Evolutionary conservation across 164 flowering plant genomes (phyloP).

Genomic region (Annona squamosa): DNA sequence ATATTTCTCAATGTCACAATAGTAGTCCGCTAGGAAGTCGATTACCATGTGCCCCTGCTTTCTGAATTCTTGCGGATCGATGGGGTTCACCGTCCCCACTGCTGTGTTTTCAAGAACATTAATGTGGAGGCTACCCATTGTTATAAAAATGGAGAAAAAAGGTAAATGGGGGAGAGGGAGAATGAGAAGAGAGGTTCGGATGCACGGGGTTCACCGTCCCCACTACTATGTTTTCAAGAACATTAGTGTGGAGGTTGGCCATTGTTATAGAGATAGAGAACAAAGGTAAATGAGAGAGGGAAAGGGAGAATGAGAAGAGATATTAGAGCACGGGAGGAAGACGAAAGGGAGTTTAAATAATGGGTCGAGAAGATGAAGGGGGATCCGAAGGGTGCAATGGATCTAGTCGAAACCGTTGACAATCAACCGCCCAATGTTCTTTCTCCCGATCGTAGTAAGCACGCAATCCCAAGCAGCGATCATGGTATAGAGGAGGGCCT

Average conservation of each 20-base stretch:
- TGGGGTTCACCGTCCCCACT: conserved; percentile 23
- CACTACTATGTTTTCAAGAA: no score
- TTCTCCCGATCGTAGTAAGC: no score
- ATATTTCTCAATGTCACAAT: conserved; percentile 36
- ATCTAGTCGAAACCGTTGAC: no score
- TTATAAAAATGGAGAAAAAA: background rate
- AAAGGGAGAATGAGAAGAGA: background rate
- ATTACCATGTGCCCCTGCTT: conserved; percentile 49
- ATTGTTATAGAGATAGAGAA: no score
- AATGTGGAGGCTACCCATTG: conserved; percentile 22
- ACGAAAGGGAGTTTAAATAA: background rate
- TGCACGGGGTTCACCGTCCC: no score
- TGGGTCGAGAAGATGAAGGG: no score
- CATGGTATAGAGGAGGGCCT: no score
- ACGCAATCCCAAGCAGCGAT: no score
- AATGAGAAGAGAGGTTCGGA: no score
- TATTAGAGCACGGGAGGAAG: background rate
- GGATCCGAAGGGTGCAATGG: background rate
- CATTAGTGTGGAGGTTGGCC: no score
- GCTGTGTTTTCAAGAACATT: conserved; percentile 12
- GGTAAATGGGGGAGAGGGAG: background rate
- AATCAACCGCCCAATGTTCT: no score
- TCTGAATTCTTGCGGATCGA: conserved; percentile 60
- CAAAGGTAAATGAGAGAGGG: background rate
- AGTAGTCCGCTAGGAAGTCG: conserved; percentile 64